A percentile compares a stretch with the other conserved stretches of the same genome.
Conservation (phyloP, 2,329 filamentous ascomycete species). For the Lojkania enalia region DNA sequence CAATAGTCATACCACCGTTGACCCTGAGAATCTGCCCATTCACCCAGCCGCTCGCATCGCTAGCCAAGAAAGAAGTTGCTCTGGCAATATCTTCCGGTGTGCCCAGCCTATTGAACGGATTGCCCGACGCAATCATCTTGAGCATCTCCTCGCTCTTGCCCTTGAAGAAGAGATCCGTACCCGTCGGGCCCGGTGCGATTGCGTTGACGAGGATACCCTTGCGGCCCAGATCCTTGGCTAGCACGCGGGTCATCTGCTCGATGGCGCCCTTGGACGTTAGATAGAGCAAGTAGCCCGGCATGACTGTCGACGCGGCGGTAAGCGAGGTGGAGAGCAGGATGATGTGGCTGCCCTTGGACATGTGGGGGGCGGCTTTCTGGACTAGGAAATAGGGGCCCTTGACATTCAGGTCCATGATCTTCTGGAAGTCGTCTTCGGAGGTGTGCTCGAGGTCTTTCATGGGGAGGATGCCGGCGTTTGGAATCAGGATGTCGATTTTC, state of each 20-base stretch:
- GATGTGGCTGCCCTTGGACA: slow-evolving; percentile 17
- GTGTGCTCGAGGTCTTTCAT: slow-evolving; percentile 59
- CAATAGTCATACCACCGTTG: slow-evolving; percentile 32
- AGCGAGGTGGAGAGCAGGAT: slow-evolving; percentile 28
- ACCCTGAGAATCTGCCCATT: slow-evolving; percentile 34
- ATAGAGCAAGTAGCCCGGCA: slow-evolving; percentile 47
- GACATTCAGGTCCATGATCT: slow-evolving; percentile 63
- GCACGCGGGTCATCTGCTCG: slow-evolving; percentile 60
- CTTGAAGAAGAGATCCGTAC: slow-evolving; percentile 55
- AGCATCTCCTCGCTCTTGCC: slow-evolving; percentile 39
- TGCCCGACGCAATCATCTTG: slow-evolving; percentile 21
- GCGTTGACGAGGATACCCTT: slow-evolving; percentile 58
- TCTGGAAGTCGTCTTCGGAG: slow-evolving; percentile 64
- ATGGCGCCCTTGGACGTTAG: slow-evolving; percentile 61
- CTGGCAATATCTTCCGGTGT: slow-evolving; percentile 31
- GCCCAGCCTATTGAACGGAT: slow-evolving; percentile 24
- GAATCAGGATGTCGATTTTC: slow-evolving; percentile 60
- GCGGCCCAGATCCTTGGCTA: slow-evolving; percentile 59
- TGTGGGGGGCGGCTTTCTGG: slow-evolving; percentile 31
- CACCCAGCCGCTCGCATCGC: slow-evolving; percentile 25
- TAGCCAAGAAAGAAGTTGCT: slow-evolving; percentile 24
- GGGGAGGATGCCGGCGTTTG: slow-evolving; percentile 60
- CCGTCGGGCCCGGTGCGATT: slow-evolving; percentile 59
- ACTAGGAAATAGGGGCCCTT: slow-evolving; percentile 33
- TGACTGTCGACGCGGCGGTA: slow-evolving; percentile 16